Percentiles rank a stretch among this genome's conserved stretches.
Evolutionary conservation across 345 rosid species (phyloP).

Genomic region (Pugionium cornutum): DNA sequence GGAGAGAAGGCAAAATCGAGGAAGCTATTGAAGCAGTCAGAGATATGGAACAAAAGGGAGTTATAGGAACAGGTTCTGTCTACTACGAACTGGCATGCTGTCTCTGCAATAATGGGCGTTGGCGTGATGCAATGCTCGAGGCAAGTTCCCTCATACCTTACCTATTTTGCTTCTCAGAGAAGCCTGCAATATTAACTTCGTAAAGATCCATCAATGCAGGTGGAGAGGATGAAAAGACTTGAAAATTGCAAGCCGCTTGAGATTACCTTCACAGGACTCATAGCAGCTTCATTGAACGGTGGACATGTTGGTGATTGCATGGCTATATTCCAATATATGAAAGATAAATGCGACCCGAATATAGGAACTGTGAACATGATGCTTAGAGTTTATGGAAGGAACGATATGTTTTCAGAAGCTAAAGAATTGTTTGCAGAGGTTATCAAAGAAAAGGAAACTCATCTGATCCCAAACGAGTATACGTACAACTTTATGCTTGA

Average conservation of each 20-base stretch:
- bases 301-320: constrained; percentile 74
- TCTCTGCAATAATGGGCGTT: constrained; percentile 77
- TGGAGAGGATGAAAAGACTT: constrained; percentile 66
- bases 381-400: constrained; percentile 74
- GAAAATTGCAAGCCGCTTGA: constrained; percentile 62
- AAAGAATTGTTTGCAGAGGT: constrained; percentile 74
- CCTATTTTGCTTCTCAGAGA: constrained; percentile 7
- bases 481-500: constrained; percentile 83
- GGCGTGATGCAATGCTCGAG: constrained; percentile 81
- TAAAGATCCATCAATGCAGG: constrained; percentile 45
- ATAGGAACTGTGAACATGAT: constrained; percentile 84
- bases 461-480: constrained; percentile 61
- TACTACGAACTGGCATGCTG: constrained; percentile 90
- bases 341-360: constrained; percentile 66
- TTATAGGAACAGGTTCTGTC: constrained; percentile 76
- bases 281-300: constrained; percentile 67
- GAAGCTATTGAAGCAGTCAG: constrained; percentile 81
- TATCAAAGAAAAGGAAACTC: constrained; percentile 34
- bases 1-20: constrained; percentile 79
- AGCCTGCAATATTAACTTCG: background rate
- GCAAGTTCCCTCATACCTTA: constrained; percentile 40
- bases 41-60: constrained; percentile 88
- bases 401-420: constrained; percentile 83
- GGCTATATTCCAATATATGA: constrained; percentile 70
- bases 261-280: constrained; percentile 84